Percentiles rank a stretch among this genome's conserved stretches.
Conservation (phyloP, 139 green algal species). For the Nannochloris sp. region DNA sequence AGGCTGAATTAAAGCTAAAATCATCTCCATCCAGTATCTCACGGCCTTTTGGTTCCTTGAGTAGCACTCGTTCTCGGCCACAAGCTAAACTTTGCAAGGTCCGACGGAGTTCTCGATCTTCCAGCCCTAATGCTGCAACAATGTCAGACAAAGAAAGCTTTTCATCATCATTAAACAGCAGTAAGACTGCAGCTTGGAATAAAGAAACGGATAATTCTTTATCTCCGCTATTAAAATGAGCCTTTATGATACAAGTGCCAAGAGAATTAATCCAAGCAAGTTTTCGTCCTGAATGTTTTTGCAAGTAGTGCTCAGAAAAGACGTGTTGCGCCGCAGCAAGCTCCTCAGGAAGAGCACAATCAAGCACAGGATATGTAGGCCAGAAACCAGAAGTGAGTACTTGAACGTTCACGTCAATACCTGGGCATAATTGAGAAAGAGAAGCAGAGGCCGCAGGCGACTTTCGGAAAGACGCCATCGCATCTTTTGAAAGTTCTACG, state of each 20-base stretch:
- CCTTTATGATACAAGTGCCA: constrained; percentile 73
- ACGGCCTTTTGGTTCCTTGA: constrained; percentile 79
- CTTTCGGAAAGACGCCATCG: constrained; percentile 61
- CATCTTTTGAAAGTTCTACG: constrained; percentile 69
- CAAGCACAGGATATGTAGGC: constrained; percentile 80
- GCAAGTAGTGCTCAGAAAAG: constrained; percentile 90
- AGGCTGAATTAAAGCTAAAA: constrained; percentile 84
- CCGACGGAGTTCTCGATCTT: constrained; percentile 82
- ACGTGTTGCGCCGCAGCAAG: constrained; percentile 52
- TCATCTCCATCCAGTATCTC: constrained; percentile 77
- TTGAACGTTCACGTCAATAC: constrained; percentile 77
- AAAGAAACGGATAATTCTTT: constrained; percentile 93
- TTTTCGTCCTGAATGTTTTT: constrained; percentile 84
- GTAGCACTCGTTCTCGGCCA: constrained; percentile 76
- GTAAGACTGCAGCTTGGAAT: constrained; percentile 86
- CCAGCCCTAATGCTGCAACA: constrained; percentile 35
- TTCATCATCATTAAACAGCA: constrained; percentile 90
- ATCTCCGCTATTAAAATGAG: constrained; percentile 66
- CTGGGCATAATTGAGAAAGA: constrained; percentile 26
- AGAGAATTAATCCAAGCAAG: constrained; percentile 90
- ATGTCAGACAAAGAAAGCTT: constrained; percentile 70
- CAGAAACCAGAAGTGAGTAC: constrained; percentile 95
- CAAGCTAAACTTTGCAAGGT: constrained; percentile 87
- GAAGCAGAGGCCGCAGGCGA: constrained; percentile 1
- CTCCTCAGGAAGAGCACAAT: constrained; percentile 78